phyloP scores from a whole-genome alignment of 176 grass and related monocot species.

The Phoenix dactylifera region DNA sequence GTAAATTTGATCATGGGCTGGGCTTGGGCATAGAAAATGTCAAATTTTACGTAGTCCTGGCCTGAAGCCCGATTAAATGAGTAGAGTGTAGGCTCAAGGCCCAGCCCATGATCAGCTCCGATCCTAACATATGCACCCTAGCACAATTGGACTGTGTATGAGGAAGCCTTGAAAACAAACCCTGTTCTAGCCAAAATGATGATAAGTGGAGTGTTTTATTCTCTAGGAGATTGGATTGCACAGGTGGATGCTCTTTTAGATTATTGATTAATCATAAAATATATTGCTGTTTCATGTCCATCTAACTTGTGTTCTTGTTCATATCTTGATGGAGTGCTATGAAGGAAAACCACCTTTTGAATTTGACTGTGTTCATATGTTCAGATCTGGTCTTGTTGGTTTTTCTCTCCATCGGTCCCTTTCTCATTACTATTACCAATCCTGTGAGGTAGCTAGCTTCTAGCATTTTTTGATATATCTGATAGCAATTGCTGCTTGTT shows the following conservation, averaged over 20 bases:
- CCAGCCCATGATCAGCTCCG: no score
- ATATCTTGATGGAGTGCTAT: conserved; percentile 44
- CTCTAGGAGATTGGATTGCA: conserved; percentile 91
- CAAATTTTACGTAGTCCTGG: no score
- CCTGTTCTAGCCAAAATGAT: conserved; percentile 97
- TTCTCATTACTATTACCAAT: conserved; percentile 88
- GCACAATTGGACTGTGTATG: conserved; percentile 94
- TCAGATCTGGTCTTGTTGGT: conserved; percentile 79
- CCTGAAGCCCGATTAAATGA: no score
- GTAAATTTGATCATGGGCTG: no score
- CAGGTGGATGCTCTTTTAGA: conserved; percentile 30
- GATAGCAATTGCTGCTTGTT: neutral
- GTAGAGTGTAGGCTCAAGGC: no score
- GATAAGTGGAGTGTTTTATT: conserved; percentile 95
- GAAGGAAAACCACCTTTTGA: conserved; percentile 87
- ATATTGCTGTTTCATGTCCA: neutral
- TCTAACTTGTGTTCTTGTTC: conserved; percentile 13
- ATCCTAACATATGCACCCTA: conserved; percentile 64
- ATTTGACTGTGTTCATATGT: conserved; percentile 74
- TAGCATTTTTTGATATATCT: no score
- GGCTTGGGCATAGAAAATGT: no score
- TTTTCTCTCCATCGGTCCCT: conserved; percentile 93
- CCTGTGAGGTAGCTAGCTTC: conserved; percentile 79
- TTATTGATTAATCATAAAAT: neutral
- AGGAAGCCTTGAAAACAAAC: conserved; percentile 85